Percentiles rank a stretch among this genome's conserved stretches.
Conservation (phyloP, 2,329 filamentous ascomycete species). For the Phaeosphaeria sp. region DNA sequence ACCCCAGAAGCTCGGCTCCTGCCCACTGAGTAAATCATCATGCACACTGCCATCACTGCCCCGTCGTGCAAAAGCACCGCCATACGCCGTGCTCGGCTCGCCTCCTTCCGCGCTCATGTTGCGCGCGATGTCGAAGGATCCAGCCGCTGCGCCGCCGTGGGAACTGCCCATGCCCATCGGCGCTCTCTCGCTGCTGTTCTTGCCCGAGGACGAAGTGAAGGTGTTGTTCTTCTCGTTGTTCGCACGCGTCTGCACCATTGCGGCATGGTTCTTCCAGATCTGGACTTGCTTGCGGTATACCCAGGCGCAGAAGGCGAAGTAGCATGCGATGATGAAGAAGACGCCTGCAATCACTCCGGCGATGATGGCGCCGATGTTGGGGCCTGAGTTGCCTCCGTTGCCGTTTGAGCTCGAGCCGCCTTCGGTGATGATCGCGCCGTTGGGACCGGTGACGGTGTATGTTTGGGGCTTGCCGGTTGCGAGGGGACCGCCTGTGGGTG, state of each 20-base stretch:
- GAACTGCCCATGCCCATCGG: constrained; percentile 21
- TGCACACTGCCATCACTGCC: constrained; percentile 57
- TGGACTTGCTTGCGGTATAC: constrained; percentile 74
- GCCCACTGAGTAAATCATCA: constrained; percentile 66
- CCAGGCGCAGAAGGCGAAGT: constrained; percentile 75
- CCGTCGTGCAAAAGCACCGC: constrained; percentile 39
- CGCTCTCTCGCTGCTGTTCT: constrained; percentile 29
- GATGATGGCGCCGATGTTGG: constrained; percentile 63
- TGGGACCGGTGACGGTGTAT: constrained; percentile 65
- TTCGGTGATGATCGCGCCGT: constrained; percentile 50
- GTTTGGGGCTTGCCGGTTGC: constrained; percentile 73
- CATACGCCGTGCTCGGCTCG: constrained; percentile 10
- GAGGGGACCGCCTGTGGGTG: constrained; percentile 72
- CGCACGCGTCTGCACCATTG: constrained; percentile 66
- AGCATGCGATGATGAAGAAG: constrained; percentile 66
- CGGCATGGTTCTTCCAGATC: constrained; percentile 74
- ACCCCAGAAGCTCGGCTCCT: constrained; percentile 75
- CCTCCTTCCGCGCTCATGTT: constrained; percentile 14
- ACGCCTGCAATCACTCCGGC: constrained; percentile 70
- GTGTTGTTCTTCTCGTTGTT: constrained; percentile 50
- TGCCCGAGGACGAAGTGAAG: constrained; percentile 29
- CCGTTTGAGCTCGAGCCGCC: constrained; percentile 34
- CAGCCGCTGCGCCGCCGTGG: constrained; percentile 23
- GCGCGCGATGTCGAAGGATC: constrained; percentile 26
- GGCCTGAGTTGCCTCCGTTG: constrained; percentile 36